Evolutionary conservation across 306 rosid genomes (phyloP), one percentile per base, ranked within the genome.

Genomic region (Malus asiatica): DNA sequence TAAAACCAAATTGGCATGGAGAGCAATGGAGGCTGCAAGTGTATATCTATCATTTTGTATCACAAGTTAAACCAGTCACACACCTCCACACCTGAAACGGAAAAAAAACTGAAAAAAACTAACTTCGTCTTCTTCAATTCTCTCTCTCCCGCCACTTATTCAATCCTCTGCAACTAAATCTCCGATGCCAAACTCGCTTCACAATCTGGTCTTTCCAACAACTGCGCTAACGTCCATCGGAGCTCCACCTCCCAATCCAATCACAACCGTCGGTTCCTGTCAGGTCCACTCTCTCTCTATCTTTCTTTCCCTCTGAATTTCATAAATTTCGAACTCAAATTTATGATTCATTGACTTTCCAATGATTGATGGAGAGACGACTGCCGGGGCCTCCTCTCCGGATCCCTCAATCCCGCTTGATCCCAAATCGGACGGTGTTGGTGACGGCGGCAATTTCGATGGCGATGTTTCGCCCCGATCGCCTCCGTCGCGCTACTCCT

Each of bases 401-500:
- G 90, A 87, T 79, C 87, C 82, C 40, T 78, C 84, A n/a, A 81
- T 69, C 77, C 77, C 91, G 18, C 80, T 83, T 38, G 61, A 77
- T 78, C 73, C 82, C 72, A 72, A 42, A 78, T 73, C 88, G 78
- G 76, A 79, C 71, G 82, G 82, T 79, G 71, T 53, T 76, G 81
- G 69, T 40, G 76, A 80, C 73, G 82, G 82, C 79, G 71, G 57
- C 74, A 79, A 66, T 40, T 81, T 8, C 40, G 81, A 12, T 23
- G 79, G 16, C 15, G 80, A 86, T 46, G 74, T 65, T 25, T 60
- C 83, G 20, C 71, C 82, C 2, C 38, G 63, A 3, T 80, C 70
- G 46, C 70, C 77, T 23, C 70, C 89, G 15, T 87, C 96, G 15
- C 81, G 88, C 61, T 87, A 86, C 81, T 91, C 96, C 14, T 91